phyloP scores from a whole-genome alignment of 495 filamentous ascomycete species.

The Aspergillus coremiiformis region DNA sequence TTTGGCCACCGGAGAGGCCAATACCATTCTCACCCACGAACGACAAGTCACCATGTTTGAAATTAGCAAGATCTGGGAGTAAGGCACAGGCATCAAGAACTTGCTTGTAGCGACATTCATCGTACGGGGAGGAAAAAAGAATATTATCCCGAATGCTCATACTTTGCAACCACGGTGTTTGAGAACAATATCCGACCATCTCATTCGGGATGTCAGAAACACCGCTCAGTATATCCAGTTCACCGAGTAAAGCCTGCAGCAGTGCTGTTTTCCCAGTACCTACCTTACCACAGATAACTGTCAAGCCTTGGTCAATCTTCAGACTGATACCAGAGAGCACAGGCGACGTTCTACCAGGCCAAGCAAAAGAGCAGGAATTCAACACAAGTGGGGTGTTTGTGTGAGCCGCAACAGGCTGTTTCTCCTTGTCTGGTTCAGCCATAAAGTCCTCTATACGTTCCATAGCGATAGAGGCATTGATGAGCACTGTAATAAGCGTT shows the following conservation, averaged over 20 bases:
- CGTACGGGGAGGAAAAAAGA: conserved; percentile 65
- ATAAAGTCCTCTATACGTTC: conserved; percentile 78
- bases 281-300: conserved; percentile 62
- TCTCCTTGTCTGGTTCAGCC: conserved; percentile 68
- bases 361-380: conserved; percentile 61
- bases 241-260: conserved; percentile 69
- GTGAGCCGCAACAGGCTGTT: conserved; percentile 24
- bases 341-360: conserved; percentile 56
- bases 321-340: conserved; percentile 59
- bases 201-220: conserved; percentile 52
- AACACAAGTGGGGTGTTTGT: conserved; percentile 39
- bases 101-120: conserved; percentile 52
- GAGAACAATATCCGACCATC: conserved; percentile 73
- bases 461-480: conserved; percentile 70
- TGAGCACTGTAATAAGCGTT: conserved; percentile 56
- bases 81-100: conserved; percentile 59
- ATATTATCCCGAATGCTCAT: conserved; percentile 88
- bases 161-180: conserved; percentile 85
- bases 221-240: conserved; percentile 61
- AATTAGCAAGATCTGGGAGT: conserved; percentile 52
- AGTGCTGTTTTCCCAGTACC: conserved; percentile 76
- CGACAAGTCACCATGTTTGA: conserved; percentile 60
- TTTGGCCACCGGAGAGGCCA: conserved; percentile 64
- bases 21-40: conserved; percentile 66
- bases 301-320: conserved; percentile 56